phyloP scores from a whole-genome alignment of 306 rosid genomes.

The Amphicarpaea edgeworthii region DNA sequence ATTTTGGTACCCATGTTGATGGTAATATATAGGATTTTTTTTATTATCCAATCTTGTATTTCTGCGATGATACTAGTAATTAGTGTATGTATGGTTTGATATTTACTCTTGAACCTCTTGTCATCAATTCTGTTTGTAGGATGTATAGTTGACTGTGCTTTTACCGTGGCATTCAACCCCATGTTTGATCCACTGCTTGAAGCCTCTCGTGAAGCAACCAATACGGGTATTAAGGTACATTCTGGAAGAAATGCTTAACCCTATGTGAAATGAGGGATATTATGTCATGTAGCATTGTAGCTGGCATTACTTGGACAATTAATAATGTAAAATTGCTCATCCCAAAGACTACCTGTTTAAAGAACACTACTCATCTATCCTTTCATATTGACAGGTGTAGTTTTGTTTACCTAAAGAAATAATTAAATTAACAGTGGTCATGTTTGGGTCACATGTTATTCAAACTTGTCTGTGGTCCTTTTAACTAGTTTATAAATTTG shows the following conservation, averaged over 20 bases:
- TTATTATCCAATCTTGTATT: neutral
- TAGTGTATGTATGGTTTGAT: slow-evolving; percentile 17
- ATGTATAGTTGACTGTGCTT: slow-evolving; percentile 88
- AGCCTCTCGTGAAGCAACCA: slow-evolving; percentile 97
- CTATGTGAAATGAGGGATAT: neutral
- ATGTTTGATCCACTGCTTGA: slow-evolving; percentile 90
- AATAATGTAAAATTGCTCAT: slow-evolving; percentile 23
- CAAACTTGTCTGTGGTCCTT: neutral
- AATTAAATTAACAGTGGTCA: slow-evolving; percentile 12
- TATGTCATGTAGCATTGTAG: neutral
- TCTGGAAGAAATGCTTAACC: slow-evolving; percentile 1
- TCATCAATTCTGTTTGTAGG: slow-evolving; percentile 60
- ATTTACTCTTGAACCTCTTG: slow-evolving; percentile 29
- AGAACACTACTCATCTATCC: neutral
- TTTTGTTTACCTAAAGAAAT: slow-evolving; percentile 7
- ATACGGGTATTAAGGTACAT: slow-evolving; percentile 92
- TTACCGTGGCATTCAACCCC: slow-evolving; percentile 97
- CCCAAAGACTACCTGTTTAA: neutral
- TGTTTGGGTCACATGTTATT: slow-evolving; percentile 17
- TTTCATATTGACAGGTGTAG: neutral
- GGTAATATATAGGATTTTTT: slow-evolving; percentile 56
- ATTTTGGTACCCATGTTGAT: slow-evolving; percentile 95
- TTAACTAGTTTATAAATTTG: too few relatives aligned
- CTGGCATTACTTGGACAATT: slow-evolving; percentile 13
- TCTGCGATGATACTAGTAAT: slow-evolving; percentile 25